Conservation (phyloP, 495 filamentous ascomycete species). For the Penicillium chermesinum region DNA sequence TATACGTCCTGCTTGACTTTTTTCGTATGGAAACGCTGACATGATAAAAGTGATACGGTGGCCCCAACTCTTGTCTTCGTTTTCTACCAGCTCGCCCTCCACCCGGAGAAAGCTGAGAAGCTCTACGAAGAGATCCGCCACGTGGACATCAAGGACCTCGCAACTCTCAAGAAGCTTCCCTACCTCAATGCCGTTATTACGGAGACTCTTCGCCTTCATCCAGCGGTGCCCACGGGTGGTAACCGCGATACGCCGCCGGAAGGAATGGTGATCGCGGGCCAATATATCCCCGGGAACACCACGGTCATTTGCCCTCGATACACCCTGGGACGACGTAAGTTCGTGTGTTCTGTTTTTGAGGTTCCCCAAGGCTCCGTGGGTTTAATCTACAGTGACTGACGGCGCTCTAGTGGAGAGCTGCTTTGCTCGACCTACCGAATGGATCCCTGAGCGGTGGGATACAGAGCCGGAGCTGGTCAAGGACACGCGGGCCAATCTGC, state of each 20-base stretch:
- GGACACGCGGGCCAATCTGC: neutral
- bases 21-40: neutral
- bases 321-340: neutral
- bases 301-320: conserved; percentile 10
- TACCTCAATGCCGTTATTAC: conserved; percentile 45
- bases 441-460: conserved; percentile 3
- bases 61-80: conserved; percentile 10
- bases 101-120: conserved; percentile 5
- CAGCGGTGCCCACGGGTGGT: conserved; percentile 37
- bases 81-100: conserved; percentile 13
- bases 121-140: conserved; percentile 11
- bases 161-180: conserved; percentile 17
- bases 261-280: conserved; percentile 17
- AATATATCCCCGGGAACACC: conserved; percentile 23
- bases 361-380: neutral
- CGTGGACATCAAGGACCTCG: conserved; percentile 5
- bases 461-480: conserved; percentile 3
- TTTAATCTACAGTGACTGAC: neutral
- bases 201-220: conserved; percentile 48
- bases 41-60: conserved; percentile 11
- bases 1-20: conserved; percentile 16
- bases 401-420: neutral
- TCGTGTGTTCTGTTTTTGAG: neutral
- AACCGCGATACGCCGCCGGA: conserved; percentile 27
- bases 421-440: conserved; percentile 3